Base-by-base conservation (phyloP, 306 rosid genomes). In the Sindora glabra region DNA sequence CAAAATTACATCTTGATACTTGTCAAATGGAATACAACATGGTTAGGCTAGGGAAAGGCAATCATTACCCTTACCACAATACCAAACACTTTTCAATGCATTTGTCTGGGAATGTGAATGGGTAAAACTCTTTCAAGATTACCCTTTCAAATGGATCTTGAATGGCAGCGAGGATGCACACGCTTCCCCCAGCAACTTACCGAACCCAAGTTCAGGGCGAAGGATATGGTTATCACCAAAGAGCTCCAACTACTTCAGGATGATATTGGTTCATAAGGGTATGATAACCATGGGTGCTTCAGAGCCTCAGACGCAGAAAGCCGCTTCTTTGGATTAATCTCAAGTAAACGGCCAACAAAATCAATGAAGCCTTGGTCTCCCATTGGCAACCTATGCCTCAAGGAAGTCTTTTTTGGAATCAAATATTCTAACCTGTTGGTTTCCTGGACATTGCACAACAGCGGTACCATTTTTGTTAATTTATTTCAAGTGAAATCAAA, bases 331-430 rank as follows among this genome's bases (percentile, higher is more conserved):
- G 99, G 94, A 82, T 94, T 79, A 63, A 89, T 76, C 81, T 89
- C 97, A 1, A 94, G 99, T 72, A 94, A 69, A 77, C 84, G 94
- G 23, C 46, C 81, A 57, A 94, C 90, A 62, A 94, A 94, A 57
- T 94, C 97, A 10, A 89, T 77, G 83, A 94, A 94, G 71, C 99
- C 97, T 82, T 94, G 95, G 71, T 94, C 99, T 48, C 94, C 99
- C 94, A 94, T 89, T 14, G 99, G 99, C 56, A 94, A 81, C 15
- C 99, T 86, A 70, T 94, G 99, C 74, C 97, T 80, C 69, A 94
- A 75, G 8, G 97, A 94, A 54, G 99, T 82, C 97, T 86, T 94
- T 70, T 94, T 94, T 0, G 99, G 94, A 73, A 94, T 94, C 81
- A 94, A 62, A 79, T 83, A 89, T 72, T 94, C 99, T 70, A 94